These are phyloP conservation scores for Huntiella abstrusa DNA, from an alignment of 2,329 filamentous ascomycete species.

Conservation along the genomic window DNA sequence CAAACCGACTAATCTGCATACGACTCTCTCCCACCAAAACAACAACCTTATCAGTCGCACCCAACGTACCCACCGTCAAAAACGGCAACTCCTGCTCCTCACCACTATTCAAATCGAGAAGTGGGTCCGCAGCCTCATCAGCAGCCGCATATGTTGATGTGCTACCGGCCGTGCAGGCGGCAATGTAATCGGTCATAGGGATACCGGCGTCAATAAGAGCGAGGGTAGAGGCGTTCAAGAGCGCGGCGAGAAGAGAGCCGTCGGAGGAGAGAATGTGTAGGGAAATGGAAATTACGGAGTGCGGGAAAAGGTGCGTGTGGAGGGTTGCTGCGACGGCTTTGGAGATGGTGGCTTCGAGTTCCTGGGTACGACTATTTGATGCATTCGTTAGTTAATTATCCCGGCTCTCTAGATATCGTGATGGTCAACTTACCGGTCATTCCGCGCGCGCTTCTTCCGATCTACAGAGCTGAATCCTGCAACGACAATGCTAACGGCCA, in stretches of 20 bases:
- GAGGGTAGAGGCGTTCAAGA: constrained; percentile 78
- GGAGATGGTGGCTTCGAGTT: constrained; percentile 63
- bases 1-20: constrained; percentile 62
- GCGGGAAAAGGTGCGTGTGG: constrained; percentile 75
- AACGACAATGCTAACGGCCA: constrained; percentile 66
- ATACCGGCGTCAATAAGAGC: constrained; percentile 89
- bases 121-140: constrained; percentile 53
- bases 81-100: constrained; percentile 82
- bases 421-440: constrained; percentile 48
- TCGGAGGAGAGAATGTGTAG: constrained; percentile 81
- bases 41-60: constrained; percentile 53
- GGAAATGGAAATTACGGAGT: constrained; percentile 64
- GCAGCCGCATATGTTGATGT: constrained; percentile 46
- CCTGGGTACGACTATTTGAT: constrained; percentile 47
- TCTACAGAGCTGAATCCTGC: constrained; percentile 81
- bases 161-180: constrained; percentile 71
- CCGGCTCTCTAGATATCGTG: background rate
- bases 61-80: constrained; percentile 67
- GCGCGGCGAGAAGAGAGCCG: constrained; percentile 72
- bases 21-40: constrained; percentile 75
- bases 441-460: constrained; percentile 53
- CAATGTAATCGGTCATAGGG: constrained; percentile 83
- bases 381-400: constrained; percentile 3
- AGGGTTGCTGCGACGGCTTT: constrained; percentile 60
- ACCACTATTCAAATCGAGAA: constrained; percentile 59